Percentiles rank a stretch among this genome's conserved stretches.
Evolutionary conservation across 208 protist species (phyloP).

Genomic region (Borovskyia barvae): DNA sequence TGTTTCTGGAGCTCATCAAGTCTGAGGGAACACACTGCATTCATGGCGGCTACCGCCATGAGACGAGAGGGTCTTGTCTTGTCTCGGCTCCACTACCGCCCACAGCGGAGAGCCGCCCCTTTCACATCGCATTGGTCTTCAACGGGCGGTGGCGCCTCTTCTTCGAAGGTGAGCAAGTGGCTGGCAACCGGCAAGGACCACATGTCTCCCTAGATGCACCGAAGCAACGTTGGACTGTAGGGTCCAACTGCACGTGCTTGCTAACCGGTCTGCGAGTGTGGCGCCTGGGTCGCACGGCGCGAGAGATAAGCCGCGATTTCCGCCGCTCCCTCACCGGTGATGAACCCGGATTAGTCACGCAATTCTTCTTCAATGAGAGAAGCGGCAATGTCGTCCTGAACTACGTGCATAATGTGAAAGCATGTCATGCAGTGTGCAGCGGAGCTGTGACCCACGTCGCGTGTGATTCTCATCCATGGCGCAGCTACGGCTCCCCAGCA

Average conservation of each 20-base stretch:
- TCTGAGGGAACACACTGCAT: conserved; percentile 80
- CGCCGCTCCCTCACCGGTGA: conserved; percentile 54
- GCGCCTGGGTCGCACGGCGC: conserved; percentile 45
- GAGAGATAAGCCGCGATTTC: conserved; percentile 79
- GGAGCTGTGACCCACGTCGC: conserved; percentile 44
- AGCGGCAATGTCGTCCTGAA: conserved; percentile 87
- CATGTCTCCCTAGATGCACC: conserved; percentile 76
- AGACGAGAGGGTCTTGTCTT: conserved; percentile 73
- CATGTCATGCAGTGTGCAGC: conserved; percentile 54
- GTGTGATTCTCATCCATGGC: conserved; percentile 44
- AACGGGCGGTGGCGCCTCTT: conserved; percentile 85
- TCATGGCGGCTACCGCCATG: conserved; percentile 86
- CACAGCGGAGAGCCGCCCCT: conserved; percentile 42
- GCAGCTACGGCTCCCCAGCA: conserved; percentile 10
- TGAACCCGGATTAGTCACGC: conserved; percentile 71
- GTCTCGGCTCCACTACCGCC: conserved; percentile 71
- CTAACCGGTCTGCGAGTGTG: conserved; percentile 85
- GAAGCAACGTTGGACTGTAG: conserved; percentile 78
- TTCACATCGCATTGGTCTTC: conserved; percentile 86
- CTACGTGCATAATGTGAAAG: conserved; percentile 35
- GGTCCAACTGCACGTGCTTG: conserved; percentile 68
- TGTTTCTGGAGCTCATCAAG: conserved; percentile 82
- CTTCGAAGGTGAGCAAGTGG: conserved; percentile 77
- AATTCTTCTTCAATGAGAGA: conserved; percentile 82
- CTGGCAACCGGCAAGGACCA: conserved; percentile 56